A percentile compares a stretch with the other conserved stretches of the same genome.
These are phyloP conservation scores for Mycena maculata DNA, from an alignment of 768 basidiomycete genomes.

Conservation along the genomic window DNA sequence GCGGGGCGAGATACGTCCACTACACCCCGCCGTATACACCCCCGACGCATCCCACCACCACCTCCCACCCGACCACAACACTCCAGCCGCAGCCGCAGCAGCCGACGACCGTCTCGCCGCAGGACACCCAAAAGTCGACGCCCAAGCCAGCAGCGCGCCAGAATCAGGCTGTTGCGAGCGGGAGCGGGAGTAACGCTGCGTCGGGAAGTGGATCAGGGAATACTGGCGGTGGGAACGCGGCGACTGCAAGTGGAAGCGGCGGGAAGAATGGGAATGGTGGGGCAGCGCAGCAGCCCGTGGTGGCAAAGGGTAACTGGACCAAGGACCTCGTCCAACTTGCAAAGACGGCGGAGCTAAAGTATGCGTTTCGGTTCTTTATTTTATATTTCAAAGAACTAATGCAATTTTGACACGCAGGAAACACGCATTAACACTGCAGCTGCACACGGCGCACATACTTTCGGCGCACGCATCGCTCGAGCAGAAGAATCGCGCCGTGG, in stretches of 20 bases:
- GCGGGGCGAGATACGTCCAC: no score
- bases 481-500: constrained; percentile 80
- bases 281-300: constrained; percentile 37
- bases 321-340: constrained; percentile 87
- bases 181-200: no score
- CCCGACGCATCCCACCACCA: no score
- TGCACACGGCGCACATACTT: constrained; percentile 89
- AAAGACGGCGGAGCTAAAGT: constrained; percentile 91
- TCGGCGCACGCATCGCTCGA: constrained; percentile 86
- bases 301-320: constrained; percentile 89
- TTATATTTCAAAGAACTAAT: not conserved
- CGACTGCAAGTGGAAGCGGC: not conserved
- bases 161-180: not conserved
- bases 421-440: constrained; percentile 84
- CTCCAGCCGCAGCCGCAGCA: constrained; percentile 7
- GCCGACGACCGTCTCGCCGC: constrained; percentile 28
- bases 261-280: no score
- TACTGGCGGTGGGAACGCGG: not conserved
- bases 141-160: not conserved
- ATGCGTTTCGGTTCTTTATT: constrained; percentile 43
- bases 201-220: not conserved
- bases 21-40: no score
- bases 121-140: constrained; percentile 25
- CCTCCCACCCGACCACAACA: no score
- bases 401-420: constrained; percentile 39